These are phyloP conservation scores for Anisodus tanguticus DNA, from an alignment of 257 asterid species.

Conservation along the genomic window DNA sequence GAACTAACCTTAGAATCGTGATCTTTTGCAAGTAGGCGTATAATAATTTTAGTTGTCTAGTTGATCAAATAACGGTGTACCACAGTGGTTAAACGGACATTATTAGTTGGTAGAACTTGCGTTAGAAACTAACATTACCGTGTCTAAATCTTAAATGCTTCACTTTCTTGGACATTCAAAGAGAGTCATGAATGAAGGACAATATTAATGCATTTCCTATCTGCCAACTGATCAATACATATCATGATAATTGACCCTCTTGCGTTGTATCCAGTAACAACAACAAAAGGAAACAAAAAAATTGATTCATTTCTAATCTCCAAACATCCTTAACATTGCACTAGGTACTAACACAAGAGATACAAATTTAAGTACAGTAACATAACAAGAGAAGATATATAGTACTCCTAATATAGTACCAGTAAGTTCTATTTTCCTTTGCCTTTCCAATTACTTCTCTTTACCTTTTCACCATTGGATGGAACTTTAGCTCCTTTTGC, in stretches of 20 bases:
- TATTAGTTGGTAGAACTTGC: not conserved
- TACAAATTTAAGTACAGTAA: not conserved
- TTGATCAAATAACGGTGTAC: not conserved
- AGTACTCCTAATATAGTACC: not conserved
- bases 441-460: slow-evolving; percentile 36
- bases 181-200: slow-evolving; percentile 1
- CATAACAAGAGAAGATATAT: not conserved
- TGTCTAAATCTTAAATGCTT: not conserved
- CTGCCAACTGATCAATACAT: not conserved
- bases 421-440: slow-evolving; percentile 32
- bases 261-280: not conserved
- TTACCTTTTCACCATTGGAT: slow-evolving; percentile 38
- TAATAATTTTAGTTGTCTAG: not conserved
- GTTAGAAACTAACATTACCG: not conserved
- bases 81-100: not conserved
- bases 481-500: slow-evolving; percentile 27
- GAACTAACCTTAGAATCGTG: not conserved
- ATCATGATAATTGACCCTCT: slow-evolving; percentile 16
- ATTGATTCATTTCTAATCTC: slow-evolving; percentile 22
- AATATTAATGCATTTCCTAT: not conserved
- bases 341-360: slow-evolving; percentile 24
- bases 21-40: not conserved
- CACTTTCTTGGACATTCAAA: not conserved
- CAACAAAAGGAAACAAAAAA: not conserved
- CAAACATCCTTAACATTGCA: slow-evolving; percentile 19